These are phyloP conservation scores for Wallacemonas collosoma DNA, from an alignment of 208 protist genomes.

Conservation along the genomic window DNA sequence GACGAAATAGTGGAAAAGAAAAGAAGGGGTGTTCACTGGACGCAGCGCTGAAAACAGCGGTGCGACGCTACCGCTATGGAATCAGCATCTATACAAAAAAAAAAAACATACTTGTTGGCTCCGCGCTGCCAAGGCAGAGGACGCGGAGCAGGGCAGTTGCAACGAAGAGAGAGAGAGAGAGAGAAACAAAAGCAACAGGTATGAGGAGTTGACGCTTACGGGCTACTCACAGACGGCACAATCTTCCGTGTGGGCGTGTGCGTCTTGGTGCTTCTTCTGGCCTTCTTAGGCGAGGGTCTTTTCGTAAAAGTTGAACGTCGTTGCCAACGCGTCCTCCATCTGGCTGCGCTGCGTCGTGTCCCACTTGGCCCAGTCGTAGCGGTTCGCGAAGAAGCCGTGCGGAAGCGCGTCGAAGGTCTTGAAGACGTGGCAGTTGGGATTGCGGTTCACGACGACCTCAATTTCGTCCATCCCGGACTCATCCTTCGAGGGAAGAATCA, in stretches of 20 bases:
- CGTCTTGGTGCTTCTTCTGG: no score
- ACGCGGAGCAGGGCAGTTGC: not conserved
- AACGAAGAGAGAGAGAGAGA: not conserved
- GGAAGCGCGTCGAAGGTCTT: conserved; percentile 37
- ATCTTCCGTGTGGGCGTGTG: no score
- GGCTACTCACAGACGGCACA: no score
- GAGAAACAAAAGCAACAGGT: not conserved
- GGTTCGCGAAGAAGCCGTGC: conserved; percentile 60
- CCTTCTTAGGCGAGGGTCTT: conserved; percentile 23
- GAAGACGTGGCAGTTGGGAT: conserved; percentile 36
- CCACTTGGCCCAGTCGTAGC: conserved; percentile 40
- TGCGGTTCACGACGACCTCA: conserved; percentile 30
- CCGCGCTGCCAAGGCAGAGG: no score
- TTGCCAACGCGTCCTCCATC: conserved; percentile 25
- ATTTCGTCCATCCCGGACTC: conserved; percentile 42
- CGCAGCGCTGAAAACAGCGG: no score
- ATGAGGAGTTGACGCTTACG: no score
- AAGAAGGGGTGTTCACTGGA: no score
- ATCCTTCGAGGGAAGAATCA: conserved; percentile 58
- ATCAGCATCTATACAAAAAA: not conserved
- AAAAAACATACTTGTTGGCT: not conserved
- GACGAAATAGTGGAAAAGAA: no score
- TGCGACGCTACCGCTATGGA: no score
- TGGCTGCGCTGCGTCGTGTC: conserved; percentile 28
- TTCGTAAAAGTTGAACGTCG: conserved; percentile 37